phyloP scores from a whole-genome alignment of 192 early-diverging fungal species.

The Kickxella alabastrina region DNA sequence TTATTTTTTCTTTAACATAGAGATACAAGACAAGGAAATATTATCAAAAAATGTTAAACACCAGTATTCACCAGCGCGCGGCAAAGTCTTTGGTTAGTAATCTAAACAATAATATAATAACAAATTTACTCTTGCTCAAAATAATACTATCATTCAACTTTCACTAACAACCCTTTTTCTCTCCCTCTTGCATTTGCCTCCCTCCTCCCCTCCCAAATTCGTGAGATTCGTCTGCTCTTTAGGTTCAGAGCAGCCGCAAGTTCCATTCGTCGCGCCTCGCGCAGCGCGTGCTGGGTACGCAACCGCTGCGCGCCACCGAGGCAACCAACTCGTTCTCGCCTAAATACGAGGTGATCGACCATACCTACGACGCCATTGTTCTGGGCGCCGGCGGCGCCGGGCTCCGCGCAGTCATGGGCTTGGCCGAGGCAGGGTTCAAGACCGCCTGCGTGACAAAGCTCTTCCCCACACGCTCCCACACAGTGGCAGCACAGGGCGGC shows the following conservation, averaged over 20 bases:
- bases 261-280: conserved; percentile 66
- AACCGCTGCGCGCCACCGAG: conserved; percentile 72
- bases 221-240: too few relatives aligned
- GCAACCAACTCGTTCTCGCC: conserved; percentile 53
- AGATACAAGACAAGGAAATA: background rate
- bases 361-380: conserved; percentile 98
- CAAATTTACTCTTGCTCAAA: too few relatives aligned
- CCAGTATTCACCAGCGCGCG: conserved; percentile 30
- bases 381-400: conserved; percentile 98
- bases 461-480: conserved; percentile 98
- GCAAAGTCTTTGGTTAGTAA: conserved; percentile 39
- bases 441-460: conserved; percentile 98
- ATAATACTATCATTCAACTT: background rate
- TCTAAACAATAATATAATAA: too few relatives aligned
- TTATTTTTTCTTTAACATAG: conserved; percentile 3
- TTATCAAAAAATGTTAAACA: conserved; percentile 25
- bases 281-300: conserved; percentile 63
- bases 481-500: conserved; percentile 98
- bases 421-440: conserved; percentile 92
- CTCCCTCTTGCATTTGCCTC: background rate
- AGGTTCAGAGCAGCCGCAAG: conserved; percentile 49
- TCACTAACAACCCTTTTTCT: background rate
- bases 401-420: conserved; percentile 95
- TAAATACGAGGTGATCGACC: conserved; percentile 95
- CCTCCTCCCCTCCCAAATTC: too few relatives aligned